These are phyloP conservation scores for Amanita rimosa DNA, from an alignment of 768 basidiomycete species.

Conservation along the genomic window DNA sequence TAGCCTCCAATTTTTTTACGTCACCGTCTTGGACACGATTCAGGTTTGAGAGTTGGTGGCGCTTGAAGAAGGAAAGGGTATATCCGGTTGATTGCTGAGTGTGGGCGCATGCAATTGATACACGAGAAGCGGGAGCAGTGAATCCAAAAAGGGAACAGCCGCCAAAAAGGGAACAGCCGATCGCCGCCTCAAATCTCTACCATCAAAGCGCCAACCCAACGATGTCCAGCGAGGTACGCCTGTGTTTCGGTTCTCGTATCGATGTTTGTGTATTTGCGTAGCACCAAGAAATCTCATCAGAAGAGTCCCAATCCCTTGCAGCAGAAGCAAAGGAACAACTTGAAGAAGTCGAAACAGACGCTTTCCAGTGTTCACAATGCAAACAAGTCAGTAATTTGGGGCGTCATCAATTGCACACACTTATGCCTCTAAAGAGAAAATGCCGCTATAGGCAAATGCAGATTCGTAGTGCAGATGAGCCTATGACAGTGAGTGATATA, in stretches of 20 bases:
- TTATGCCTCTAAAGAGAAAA: slow-evolving; percentile 43
- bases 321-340: slow-evolving; percentile 79
- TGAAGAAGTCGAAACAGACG: slow-evolving; percentile 96
- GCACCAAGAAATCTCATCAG: slow-evolving; percentile 90
- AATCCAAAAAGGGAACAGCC: no score
- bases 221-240: slow-evolving; percentile 77
- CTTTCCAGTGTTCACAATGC: slow-evolving; percentile 94
- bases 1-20: no score
- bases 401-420: neutral
- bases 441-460: slow-evolving; percentile 93
- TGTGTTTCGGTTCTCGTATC: neutral
- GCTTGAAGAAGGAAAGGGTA: no score
- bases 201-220: no score
- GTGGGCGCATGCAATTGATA: no score
- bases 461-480: slow-evolving; percentile 95
- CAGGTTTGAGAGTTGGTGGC: no score
- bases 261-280: neutral
- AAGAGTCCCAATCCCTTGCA: slow-evolving; percentile 81
- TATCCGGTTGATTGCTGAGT: no score
- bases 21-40: no score
- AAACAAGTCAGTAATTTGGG: slow-evolving; percentile 55
- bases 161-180: no score
- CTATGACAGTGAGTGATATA: slow-evolving; percentile 73
- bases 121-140: no score
- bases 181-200: no score